Base-by-base conservation (phyloP, 495 filamentous ascomycete genomes). In the Rostrohypoxylon terebratum region DNA sequence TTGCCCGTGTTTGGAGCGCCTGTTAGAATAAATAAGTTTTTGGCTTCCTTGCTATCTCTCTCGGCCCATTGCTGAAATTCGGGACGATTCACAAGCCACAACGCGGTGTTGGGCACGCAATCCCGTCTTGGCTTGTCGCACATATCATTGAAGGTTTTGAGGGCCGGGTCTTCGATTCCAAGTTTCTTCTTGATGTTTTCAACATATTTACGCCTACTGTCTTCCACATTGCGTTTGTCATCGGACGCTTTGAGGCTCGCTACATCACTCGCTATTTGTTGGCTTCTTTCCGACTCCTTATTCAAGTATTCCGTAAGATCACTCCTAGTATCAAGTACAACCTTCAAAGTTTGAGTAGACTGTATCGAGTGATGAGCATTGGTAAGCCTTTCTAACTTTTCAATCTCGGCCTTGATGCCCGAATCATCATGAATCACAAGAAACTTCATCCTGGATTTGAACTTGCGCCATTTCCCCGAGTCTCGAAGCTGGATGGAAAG, bases 401-500 rank as follows among this genome's bases (percentile, higher is more conserved):
- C 51, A 10, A 55, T 33, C 31, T 55, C 51, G 14, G 51, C 51
- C 13, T 55, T 34, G 11, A 55, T 55, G 5, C 28, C 28, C 14
- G 51, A 55, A 9, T 55, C 51, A n/a, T 55, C 28, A 8, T 55
- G 13, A 7, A 36, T 55, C 3, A 78, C 31, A 6, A 78, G 42
- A 5, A 74, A 33, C 18, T 75, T 71, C 18, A 55, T 63, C 2
- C 51, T 58, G 11, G 55, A 59, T 23, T 77, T 78, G 38, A 78
- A 47, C 38, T 63, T 66, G 14, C 54, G 70, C 71, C 74, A 75
- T 40, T 51, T 54, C 7, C 70, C 63, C 6, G 67, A 61, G 1
- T 68, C 34, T 11, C 68, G 67, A 34, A 78, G 66, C 51, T 72
- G 63, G 42, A 78, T 75, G 34, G 66, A 72, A 16, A 69, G 38